Percentiles rank a stretch among this genome's conserved stretches.
Conservation (phyloP, 2,329 filamentous ascomycete species). For the Xenoacremonium recifei region DNA sequence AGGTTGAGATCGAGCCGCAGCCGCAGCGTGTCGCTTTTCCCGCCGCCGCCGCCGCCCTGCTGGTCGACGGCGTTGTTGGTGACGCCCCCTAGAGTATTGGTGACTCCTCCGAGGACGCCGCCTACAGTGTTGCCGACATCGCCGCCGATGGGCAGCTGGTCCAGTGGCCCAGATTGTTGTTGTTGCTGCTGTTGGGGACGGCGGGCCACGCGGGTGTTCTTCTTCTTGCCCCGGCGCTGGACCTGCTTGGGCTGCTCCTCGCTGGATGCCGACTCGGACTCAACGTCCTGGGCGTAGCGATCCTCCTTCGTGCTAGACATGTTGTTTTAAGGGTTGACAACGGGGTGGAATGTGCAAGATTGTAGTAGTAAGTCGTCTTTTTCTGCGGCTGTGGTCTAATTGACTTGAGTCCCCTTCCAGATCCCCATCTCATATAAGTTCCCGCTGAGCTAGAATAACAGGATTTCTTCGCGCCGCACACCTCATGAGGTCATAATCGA, state of each 20-base stretch:
- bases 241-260: conserved; percentile 21
- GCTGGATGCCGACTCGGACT: conserved; percentile 21
- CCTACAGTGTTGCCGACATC: conserved; percentile 36
- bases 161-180: conserved; percentile 28
- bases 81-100: conserved; percentile 40
- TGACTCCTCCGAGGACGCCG: conserved; percentile 31
- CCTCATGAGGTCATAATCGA: conserved; percentile 29
- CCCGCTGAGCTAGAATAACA: conserved; percentile 21
- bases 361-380: conserved; percentile 10
- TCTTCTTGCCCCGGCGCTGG: conserved; percentile 28
- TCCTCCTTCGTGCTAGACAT: conserved; percentile 28
- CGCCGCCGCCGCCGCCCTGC: conserved; percentile 34
- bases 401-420: no score
- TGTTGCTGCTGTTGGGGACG: conserved; percentile 28
- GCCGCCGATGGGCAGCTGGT: conserved; percentile 36
- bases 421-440: conserved; percentile 23
- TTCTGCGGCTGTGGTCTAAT: no score
- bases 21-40: conserved; percentile 62
- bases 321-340: conserved; percentile 1
- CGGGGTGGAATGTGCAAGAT: no score
- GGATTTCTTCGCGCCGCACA: conserved; percentile 22
- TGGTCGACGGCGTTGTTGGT: conserved; percentile 37
- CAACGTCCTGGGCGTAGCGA: conserved; percentile 22
- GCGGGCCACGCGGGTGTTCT: conserved; percentile 27
- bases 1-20: conserved; percentile 77